Evolutionary conservation across 2,329 filamentous ascomycete species (phyloP).

Genomic region (Aureobasidium subglaciale): DNA sequence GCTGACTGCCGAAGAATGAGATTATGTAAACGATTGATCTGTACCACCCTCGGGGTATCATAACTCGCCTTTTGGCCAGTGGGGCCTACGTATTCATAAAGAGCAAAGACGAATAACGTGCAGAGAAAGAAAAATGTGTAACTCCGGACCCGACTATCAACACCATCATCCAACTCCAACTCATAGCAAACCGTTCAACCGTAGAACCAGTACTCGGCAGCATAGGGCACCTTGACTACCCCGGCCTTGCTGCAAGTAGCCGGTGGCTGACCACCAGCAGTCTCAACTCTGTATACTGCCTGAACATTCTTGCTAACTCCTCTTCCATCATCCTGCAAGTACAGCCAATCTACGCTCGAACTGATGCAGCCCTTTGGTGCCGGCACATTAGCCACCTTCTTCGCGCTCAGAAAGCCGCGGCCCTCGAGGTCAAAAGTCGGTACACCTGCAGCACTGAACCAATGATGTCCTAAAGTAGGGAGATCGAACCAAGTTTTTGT

Average conservation of each 20-base stretch:
- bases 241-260: constrained; percentile 30
- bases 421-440: constrained; percentile 55
- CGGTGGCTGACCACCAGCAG: constrained; percentile 39
- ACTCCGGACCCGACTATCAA: neutral
- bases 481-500: constrained; percentile 6
- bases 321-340: constrained; percentile 33
- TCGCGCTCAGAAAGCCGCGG: constrained; percentile 38
- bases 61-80: neutral
- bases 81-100: neutral
- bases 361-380: constrained; percentile 42
- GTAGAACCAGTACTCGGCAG: constrained; percentile 44
- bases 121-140: neutral
- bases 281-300: constrained; percentile 43
- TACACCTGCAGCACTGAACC: constrained; percentile 48
- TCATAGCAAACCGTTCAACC: constrained; percentile 17
- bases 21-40: neutral
- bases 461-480: constrained; percentile 54
- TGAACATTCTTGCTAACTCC: constrained; percentile 33
- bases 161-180: neutral
- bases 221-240: constrained; percentile 36
- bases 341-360: constrained; percentile 40
- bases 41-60: neutral
- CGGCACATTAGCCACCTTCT: constrained; percentile 43
- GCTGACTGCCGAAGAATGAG: no score
- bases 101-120: neutral